Percentiles rank a stretch among this genome's conserved stretches.
Evolutionary conservation across 257 asterid species (phyloP).

Genomic region (Salvia splendens): DNA sequence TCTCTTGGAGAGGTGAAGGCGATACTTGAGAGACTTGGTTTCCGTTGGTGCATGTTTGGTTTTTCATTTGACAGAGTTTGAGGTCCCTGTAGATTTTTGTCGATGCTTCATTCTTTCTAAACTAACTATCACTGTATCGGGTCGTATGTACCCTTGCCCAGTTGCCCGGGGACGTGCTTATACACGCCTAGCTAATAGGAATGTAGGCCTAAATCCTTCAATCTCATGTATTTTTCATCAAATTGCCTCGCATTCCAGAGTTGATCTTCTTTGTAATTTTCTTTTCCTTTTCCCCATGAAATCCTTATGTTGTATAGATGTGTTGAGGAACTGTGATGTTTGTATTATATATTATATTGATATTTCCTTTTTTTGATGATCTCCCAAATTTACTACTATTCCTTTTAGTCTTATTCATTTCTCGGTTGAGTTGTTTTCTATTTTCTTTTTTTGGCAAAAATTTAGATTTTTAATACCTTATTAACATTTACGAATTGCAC

Average conservation of each 20-base stretch:
- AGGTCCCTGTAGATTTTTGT: constrained; percentile 46
- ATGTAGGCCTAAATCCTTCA: constrained; percentile 11
- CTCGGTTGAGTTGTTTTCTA: no score
- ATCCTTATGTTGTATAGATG: constrained; percentile 16
- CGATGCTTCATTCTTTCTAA: constrained; percentile 41
- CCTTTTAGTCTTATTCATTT: not conserved
- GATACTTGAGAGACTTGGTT: not conserved
- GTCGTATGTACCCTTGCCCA: not conserved
- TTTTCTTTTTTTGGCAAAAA: no score
- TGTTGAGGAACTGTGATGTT: constrained; percentile 5
- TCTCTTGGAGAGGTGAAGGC: not conserved
- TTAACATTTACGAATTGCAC: no score
- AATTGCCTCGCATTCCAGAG: constrained; percentile 12
- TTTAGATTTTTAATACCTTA: no score
- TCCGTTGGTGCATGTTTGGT: constrained; percentile 20
- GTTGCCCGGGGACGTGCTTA: no score
- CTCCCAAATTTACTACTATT: not conserved
- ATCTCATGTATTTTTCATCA: constrained; percentile 32
- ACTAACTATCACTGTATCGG: constrained; percentile 26
- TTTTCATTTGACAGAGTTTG: constrained; percentile 30
- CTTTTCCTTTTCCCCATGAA: not conserved
- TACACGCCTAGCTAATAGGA: no score
- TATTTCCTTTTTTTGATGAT: not conserved
- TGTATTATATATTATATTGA: constrained; percentile 23
- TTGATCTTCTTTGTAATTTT: constrained; percentile 14